Evolutionary conservation across 2,329 filamentous ascomycete genomes (phyloP), one percentile per base, ranked within the genome.

Genomic region (Chrysoporthe deuterocubensis): DNA sequence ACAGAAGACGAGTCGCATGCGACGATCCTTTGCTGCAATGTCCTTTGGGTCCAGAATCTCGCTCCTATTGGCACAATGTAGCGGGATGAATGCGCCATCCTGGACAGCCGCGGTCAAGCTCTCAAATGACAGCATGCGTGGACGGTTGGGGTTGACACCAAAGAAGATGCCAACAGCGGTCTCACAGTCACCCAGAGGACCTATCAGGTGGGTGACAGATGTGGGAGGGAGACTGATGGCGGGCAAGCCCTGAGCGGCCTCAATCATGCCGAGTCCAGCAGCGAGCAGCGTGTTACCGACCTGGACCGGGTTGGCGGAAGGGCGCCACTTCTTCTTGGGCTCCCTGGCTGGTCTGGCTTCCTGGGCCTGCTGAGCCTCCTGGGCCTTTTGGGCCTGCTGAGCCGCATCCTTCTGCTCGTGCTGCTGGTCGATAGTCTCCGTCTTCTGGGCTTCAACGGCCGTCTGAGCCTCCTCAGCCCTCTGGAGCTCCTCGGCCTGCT

Each of bases 81-180:
- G 82, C 0, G 93, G 92, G 13, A 97, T 79, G 73, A 98, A 92
- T 0, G 89, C 93, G 78, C 97, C 97, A 75, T 98, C 94, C 73
- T 93, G 89, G 18, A 98, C 90, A 71, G 97, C 93, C 72, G 89
- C 89, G 13, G 91, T 87, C 76, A 96, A 97, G n/a, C 90, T 85
- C 71, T 97, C 93, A 84, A 97, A 92, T 84, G 94, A 93, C 76
- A 94, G 90, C 64, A 90, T 89, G 0, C 92, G 92, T 84, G 97
- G 94, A 46, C 90, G 88, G 1, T 90, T 89, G 56, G 92, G 92
- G 75, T 96, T 97, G n/a, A 96, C 92, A 9, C 96, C 96, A 75
- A 98, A 97, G 50, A 98, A 81, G 48, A 91, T 89, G 18, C 94
- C 95, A 42, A 97, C 90, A 54, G 94, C 83, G 18, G 96, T 86